A percentile compares a stretch with the other conserved stretches of the same genome.
These are phyloP conservation scores for Aeschynomene evenia DNA, from an alignment of 306 rosid species.

Conservation along the genomic window DNA sequence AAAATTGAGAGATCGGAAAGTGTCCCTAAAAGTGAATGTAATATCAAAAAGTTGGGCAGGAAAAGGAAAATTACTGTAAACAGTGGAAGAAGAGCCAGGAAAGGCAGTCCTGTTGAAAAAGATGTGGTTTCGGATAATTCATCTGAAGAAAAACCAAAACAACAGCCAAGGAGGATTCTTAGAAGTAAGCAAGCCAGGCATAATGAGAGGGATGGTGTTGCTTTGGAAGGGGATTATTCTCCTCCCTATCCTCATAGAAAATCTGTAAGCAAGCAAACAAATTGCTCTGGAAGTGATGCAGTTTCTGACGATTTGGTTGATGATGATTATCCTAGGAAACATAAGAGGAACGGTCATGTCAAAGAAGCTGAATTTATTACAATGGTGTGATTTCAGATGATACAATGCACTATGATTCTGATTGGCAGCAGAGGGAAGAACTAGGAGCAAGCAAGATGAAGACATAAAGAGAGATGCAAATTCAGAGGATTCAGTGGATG, in stretches of 20 bases:
- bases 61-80: conserved; percentile 68
- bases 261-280: conserved; percentile 27
- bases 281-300: conserved; percentile 35
- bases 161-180: conserved; percentile 32
- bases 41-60: conserved; percentile 50
- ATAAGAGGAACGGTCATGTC: conserved; percentile 15
- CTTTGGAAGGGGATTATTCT: conserved; percentile 37
- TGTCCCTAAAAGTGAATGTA: conserved; percentile 39
- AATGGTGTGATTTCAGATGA: conserved; percentile 45
- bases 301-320: conserved; percentile 39
- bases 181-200: conserved; percentile 51
- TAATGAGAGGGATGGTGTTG: conserved; percentile 44
- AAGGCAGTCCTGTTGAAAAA: conserved; percentile 43
- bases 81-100: conserved; percentile 46
- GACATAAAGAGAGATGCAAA: conserved; percentile 33
- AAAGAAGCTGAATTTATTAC: conserved; percentile 21
- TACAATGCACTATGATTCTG: conserved; percentile 45
- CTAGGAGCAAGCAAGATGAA: conserved; percentile 51
- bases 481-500: conserved; percentile 39
- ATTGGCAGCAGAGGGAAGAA: conserved; percentile 47
- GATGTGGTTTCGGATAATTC: conserved; percentile 41
- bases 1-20: conserved; percentile 55
- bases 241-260: conserved; percentile 28
- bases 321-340: conserved; percentile 29
- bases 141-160: conserved; percentile 35